Percentiles rank a stretch among this genome's conserved stretches.
Evolutionary conservation across 495 filamentous ascomycete species (phyloP).

Genomic region (Entonaema liquescens): DNA sequence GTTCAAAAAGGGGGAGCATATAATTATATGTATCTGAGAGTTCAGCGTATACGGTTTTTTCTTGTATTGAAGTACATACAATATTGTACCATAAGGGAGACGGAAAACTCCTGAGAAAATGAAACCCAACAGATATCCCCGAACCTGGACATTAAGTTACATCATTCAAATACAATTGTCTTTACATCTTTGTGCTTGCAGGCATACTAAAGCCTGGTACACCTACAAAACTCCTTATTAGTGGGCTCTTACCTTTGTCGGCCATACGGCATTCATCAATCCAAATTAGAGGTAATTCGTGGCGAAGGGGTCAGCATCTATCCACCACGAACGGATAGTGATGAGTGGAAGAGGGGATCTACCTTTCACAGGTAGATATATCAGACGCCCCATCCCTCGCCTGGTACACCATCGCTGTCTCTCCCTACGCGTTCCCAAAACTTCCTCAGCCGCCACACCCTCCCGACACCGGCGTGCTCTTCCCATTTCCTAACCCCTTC

Average conservation of each 20-base stretch:
- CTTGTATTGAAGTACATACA: constrained; percentile 10
- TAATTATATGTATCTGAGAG: constrained; percentile 6
- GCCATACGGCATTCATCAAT: constrained; percentile 15
- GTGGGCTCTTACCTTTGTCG: constrained; percentile 8
- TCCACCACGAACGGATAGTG: background rate
- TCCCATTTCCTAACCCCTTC: constrained; percentile 52
- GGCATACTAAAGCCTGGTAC: background rate
- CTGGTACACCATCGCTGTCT: constrained; percentile 23
- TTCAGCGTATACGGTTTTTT: constrained; percentile 16
- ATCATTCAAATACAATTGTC: constrained; percentile 10
- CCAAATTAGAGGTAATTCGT: constrained; percentile 4
- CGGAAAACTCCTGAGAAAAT: background rate
- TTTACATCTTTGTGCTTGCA: background rate
- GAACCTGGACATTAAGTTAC: constrained; percentile 7
- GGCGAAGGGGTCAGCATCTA: background rate
- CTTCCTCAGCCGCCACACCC: constrained; percentile 59
- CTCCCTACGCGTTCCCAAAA: constrained; percentile 61
- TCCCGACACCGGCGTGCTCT: constrained; percentile 54
- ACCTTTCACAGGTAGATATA: background rate
- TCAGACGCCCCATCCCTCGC: constrained; percentile 1
- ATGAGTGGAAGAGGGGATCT: background rate
- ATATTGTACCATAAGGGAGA: constrained; percentile 24
- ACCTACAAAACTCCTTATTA: background rate
- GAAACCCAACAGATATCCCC: constrained; percentile 19
- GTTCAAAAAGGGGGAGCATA: background rate